These are phyloP conservation scores for Chlorophyllum brunneum DNA, from an alignment of 768 basidiomycete genomes.

Conservation along the genomic window DNA sequence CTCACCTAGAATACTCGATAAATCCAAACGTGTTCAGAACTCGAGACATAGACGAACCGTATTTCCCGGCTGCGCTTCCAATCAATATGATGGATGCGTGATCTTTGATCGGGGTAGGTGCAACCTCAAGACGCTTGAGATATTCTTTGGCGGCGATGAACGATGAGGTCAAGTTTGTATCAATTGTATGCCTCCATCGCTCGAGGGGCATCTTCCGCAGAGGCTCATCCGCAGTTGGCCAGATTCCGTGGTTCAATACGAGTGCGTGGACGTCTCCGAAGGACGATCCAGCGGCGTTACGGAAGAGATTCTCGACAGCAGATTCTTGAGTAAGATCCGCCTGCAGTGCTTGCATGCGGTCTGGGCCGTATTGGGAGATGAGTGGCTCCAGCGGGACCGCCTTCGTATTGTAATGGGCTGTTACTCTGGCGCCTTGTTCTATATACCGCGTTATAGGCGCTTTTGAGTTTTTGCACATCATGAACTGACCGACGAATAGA, in stretches of 20 bases:
- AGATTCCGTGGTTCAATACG: conserved; percentile 61
- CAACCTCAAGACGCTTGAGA: conserved; percentile 40
- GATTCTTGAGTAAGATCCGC: conserved; percentile 59
- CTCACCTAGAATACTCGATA: conserved; percentile 34
- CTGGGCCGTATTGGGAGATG: conserved; percentile 29
- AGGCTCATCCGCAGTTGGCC: conserved; percentile 39
- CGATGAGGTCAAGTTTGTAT: conserved; percentile 60
- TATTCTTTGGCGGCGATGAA: conserved; percentile 69
- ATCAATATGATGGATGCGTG: conserved; percentile 61
- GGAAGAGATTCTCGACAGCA: conserved; percentile 49
- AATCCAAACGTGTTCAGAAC: background rate
- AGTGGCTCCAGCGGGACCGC: conserved; percentile 38
- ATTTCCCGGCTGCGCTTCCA: conserved; percentile 71
- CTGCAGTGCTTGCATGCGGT: conserved; percentile 36
- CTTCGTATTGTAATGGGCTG: conserved; percentile 68
- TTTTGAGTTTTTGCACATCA: background rate
- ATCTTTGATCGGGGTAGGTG: conserved; percentile 38
- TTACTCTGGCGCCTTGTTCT: conserved; percentile 72
- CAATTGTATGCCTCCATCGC: conserved; percentile 60
- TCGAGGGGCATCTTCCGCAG: conserved; percentile 55
- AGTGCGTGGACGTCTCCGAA: conserved; percentile 53
- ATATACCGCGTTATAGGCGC: conserved; percentile 3
- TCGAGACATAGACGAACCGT: conserved; percentile 32
- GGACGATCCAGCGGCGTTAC: conserved; percentile 27
- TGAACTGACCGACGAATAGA: conserved; percentile 48